Conservation (phyloP, 768 basidiomycete species). For the Trametes coccinea region DNA sequence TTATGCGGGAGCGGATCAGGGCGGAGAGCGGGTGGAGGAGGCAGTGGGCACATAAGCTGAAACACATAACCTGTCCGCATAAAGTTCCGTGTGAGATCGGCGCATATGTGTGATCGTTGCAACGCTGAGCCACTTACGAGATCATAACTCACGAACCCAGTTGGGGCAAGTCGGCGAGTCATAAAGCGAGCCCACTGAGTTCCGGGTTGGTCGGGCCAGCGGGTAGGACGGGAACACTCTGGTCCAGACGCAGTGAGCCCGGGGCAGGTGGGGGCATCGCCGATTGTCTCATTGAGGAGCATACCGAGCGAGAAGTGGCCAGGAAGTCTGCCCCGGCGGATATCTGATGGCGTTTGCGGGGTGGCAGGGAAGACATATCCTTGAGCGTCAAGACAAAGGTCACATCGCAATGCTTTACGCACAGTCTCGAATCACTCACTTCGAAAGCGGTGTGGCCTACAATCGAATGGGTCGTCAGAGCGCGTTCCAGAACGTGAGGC, state of each 20-base stretch:
- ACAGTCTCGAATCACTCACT: slow-evolving; percentile 26
- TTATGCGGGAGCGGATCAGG: slow-evolving; percentile 3
- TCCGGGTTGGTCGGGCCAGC: slow-evolving; percentile 15
- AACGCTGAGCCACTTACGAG: not conserved
- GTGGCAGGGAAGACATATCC: slow-evolving; percentile 29
- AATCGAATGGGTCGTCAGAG: not conserved
- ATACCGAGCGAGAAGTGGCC: slow-evolving; percentile 23
- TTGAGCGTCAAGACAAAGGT: slow-evolving; percentile 20
- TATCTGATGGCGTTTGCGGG: slow-evolving; percentile 31
- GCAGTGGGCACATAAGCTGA: slow-evolving; percentile 12
- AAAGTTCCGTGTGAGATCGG: slow-evolving; percentile 1
- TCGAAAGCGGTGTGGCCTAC: slow-evolving; percentile 27
- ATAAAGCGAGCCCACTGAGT: slow-evolving; percentile 20
- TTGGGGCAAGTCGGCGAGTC: slow-evolving; percentile 8
- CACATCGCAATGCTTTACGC: slow-evolving; percentile 16
- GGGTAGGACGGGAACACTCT: slow-evolving; percentile 17
- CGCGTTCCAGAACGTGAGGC: not conserved
- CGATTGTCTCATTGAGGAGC: slow-evolving; percentile 24
- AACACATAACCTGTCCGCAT: slow-evolving; percentile 16
- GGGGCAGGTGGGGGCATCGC: slow-evolving; percentile 12
- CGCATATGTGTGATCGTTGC: not conserved
- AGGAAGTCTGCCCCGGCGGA: slow-evolving; percentile 20
- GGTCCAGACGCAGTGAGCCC: slow-evolving; percentile 15
- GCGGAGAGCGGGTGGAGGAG: not conserved
- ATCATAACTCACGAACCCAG: not conserved